Percentiles rank a stretch among this genome's conserved stretches.
These are phyloP conservation scores for Kwoniella dejecticola DNA, from an alignment of 768 basidiomycete species.

Conservation along the genomic window DNA sequence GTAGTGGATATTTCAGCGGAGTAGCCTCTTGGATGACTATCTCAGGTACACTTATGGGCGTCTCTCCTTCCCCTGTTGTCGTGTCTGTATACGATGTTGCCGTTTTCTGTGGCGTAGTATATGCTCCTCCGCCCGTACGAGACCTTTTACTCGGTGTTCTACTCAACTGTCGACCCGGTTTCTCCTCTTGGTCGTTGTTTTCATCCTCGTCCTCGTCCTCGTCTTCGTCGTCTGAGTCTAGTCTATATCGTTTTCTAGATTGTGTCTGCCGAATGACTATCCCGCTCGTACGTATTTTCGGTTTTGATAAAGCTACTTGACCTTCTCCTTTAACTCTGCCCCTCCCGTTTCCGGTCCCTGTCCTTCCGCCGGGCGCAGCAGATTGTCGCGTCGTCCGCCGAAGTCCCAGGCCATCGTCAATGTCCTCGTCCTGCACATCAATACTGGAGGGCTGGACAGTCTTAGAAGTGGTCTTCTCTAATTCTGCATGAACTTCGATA, in stretches of 20 bases:
- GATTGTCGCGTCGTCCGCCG: slow-evolving; percentile 19
- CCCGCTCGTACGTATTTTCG: slow-evolving; percentile 19
- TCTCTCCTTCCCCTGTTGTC: background rate
- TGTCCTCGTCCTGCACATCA: background rate
- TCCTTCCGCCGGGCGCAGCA: background rate
- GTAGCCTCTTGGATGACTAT: slow-evolving; percentile 41
- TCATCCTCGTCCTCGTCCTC: slow-evolving; percentile 17
- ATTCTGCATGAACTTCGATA: slow-evolving; percentile 11
- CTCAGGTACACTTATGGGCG: slow-evolving; percentile 5
- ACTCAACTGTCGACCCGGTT: background rate
- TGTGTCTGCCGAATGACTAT: background rate
- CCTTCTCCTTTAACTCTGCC: slow-evolving; percentile 32
- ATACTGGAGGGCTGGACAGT: background rate
- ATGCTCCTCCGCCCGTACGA: background rate
- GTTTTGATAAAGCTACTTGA: slow-evolving; percentile 40
- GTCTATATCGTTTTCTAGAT: slow-evolving; percentile 17
- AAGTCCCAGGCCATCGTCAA: background rate
- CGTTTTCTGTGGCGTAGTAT: slow-evolving; percentile 11
- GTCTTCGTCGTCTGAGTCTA: slow-evolving; percentile 40
- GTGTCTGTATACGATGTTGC: background rate
- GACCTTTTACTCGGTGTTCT: slow-evolving; percentile 18
- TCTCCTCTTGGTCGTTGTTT: background rate
- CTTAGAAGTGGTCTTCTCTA: background rate
- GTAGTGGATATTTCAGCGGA: slow-evolving; percentile 38
- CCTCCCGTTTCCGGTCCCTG: no score